phyloP scores from a whole-genome alignment of 2,329 filamentous ascomycete species.

The Cryphonectria naterciae region DNA sequence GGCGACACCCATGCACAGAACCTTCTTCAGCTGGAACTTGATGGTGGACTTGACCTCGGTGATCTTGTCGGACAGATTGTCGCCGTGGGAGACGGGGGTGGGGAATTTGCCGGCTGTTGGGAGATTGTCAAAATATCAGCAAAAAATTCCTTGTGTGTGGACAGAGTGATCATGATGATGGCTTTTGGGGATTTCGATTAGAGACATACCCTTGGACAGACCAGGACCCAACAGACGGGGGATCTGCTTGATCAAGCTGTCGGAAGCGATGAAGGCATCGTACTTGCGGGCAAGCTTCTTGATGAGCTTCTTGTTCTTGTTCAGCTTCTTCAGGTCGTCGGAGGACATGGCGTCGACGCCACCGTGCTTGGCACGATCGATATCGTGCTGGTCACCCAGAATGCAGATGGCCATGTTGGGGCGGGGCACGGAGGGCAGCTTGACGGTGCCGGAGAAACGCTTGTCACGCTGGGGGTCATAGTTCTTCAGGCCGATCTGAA shows the following conservation, averaged over 20 bases:
- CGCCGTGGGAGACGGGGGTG: constrained; percentile 93
- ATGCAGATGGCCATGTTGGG: constrained; percentile 89
- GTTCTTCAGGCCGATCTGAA: constrained; percentile 58
- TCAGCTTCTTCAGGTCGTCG: constrained; percentile 99
- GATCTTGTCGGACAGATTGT: constrained; percentile 94
- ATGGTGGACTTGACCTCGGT: constrained; percentile 99
- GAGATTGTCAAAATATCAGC: not conserved
- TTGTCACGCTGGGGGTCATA: constrained; percentile 99
- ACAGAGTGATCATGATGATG: not conserved
- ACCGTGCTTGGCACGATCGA: constrained; percentile 99
- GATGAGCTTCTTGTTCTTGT: constrained; percentile 99
- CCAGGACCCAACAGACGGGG: constrained; percentile 98
- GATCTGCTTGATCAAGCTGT: constrained; percentile 98
- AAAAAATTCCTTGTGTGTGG: not conserved
- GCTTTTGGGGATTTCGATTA: not conserved
- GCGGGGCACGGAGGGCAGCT: constrained; percentile 87
- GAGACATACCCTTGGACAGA: constrained; percentile 82
- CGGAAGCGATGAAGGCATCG: constrained; percentile 98
- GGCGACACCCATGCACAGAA: constrained; percentile 99
- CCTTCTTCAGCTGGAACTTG: constrained; percentile 99
- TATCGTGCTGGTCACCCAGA: constrained; percentile 85
- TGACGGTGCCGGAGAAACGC: constrained; percentile 99
- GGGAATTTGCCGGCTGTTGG: constrained; percentile 95
- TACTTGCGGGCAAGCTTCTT: constrained; percentile 99
- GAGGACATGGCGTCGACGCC: constrained; percentile 97